A percentile compares a stretch with the other conserved stretches of the same genome.
Conservation (phyloP, 805 yeast genomes). For the Lipomyces oligophaga region DNA sequence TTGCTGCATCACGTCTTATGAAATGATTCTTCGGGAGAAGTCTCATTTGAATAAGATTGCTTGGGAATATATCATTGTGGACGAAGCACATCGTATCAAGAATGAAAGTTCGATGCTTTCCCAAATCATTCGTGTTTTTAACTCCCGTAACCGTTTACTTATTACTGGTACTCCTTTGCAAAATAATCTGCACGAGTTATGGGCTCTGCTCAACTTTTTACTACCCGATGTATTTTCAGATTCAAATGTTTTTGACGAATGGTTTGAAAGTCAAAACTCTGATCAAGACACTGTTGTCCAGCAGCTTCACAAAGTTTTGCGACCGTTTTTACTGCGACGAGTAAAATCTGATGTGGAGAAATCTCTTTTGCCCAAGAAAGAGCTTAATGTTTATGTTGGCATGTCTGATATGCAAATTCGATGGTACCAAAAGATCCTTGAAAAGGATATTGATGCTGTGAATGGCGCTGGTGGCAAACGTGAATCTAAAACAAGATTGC, state of each 20-base stretch:
- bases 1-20: constrained; percentile 86
- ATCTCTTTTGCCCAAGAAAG: constrained; percentile 84
- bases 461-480: constrained; percentile 93
- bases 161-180: constrained; percentile 97
- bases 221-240: constrained; percentile 95
- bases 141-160: constrained; percentile 75
- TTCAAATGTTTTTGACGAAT: constrained; percentile 81
- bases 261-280: constrained; percentile 65
- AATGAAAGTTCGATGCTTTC: constrained; percentile 90
- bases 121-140: constrained; percentile 84
- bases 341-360: constrained; percentile 92
- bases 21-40: constrained; percentile 89
- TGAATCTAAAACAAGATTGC: constrained; percentile 84
- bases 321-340: constrained; percentile 84
- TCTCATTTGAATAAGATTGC: constrained; percentile 70
- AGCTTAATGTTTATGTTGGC: constrained; percentile 82
- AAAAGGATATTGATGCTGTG: constrained; percentile 92
- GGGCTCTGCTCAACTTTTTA: constrained; percentile 89
- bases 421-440: constrained; percentile 86
- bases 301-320: constrained; percentile 80
- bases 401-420: constrained; percentile 93
- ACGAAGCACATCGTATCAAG: constrained; percentile 87
- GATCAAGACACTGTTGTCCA: constrained; percentile 78
- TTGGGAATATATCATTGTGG: constrained; percentile 92
- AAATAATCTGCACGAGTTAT: constrained; percentile 88